Evolutionary conservation across 139 green algal species (phyloP).

Genomic region (Picochlorum sp.): DNA sequence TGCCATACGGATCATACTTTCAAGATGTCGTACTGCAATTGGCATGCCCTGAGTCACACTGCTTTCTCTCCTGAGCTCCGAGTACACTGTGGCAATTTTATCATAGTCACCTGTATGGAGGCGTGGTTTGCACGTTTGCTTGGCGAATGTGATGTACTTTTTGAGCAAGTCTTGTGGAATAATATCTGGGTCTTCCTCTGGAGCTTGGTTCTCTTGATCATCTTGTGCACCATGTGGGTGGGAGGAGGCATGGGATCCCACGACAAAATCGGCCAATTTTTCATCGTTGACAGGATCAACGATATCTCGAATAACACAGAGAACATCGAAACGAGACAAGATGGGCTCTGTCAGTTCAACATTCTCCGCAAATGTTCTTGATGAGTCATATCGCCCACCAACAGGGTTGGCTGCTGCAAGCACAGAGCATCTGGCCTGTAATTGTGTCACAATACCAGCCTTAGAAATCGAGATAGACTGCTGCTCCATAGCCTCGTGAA

Average conservation of each 20-base stretch:
- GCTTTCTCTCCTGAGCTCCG: slow-evolving; percentile 61
- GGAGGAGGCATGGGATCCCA: slow-evolving; percentile 65
- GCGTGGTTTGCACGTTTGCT: slow-evolving; percentile 65
- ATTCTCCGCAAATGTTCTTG: slow-evolving; percentile 75
- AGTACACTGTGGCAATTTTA: slow-evolving; percentile 77
- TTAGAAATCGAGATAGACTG: slow-evolving; percentile 99
- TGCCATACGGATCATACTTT: slow-evolving; percentile 94
- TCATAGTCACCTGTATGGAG: slow-evolving; percentile 58
- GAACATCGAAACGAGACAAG: slow-evolving; percentile 92
- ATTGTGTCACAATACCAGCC: slow-evolving; percentile 88
- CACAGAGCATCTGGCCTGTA: slow-evolving; percentile 81
- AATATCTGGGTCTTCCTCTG: slow-evolving; percentile 46
- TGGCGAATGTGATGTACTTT: slow-evolving; percentile 97
- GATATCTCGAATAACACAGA: slow-evolving; percentile 93
- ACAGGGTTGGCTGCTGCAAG: slow-evolving; percentile 97
- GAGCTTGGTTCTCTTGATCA: slow-evolving; percentile 2
- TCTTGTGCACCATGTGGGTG: slow-evolving; percentile 56
- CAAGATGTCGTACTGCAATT: slow-evolving; percentile 93
- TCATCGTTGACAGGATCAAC: slow-evolving; percentile 89
- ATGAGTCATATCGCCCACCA: slow-evolving; percentile 90
- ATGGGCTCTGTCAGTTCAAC: slow-evolving; percentile 95
- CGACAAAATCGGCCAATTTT: slow-evolving; percentile 88
- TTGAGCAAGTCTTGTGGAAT: slow-evolving; percentile 81
- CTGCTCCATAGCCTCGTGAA: slow-evolving; percentile 96
- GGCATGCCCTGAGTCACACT: slow-evolving; percentile 84